Conservation (phyloP, 2,329 filamentous ascomycete species). For the Elsinoe fawcettii region DNA sequence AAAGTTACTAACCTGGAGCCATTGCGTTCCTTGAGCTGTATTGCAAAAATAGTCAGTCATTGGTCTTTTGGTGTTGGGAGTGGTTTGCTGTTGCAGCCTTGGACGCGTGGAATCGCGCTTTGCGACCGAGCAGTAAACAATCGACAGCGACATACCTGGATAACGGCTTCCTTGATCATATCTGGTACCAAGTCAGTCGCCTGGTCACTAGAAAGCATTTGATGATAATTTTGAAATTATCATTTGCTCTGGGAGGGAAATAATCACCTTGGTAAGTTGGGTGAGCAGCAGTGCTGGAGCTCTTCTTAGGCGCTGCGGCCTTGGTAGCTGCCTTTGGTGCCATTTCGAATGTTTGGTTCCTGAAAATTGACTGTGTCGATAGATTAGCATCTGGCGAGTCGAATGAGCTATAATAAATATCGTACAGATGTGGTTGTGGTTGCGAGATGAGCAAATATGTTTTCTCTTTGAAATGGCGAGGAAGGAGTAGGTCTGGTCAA, state of each 20-base stretch:
- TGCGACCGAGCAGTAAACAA: slow-evolving; percentile 27
- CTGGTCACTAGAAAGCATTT: background rate
- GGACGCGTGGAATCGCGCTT: slow-evolving; percentile 17
- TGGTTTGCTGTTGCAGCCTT: background rate
- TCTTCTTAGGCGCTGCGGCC: slow-evolving; percentile 47
- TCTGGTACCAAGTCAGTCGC: slow-evolving; percentile 51
- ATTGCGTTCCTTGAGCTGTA: slow-evolving; percentile 62
- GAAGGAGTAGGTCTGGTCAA: slow-evolving; percentile 1
- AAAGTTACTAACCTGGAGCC: slow-evolving; percentile 56
- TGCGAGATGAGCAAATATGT: slow-evolving; percentile 6
- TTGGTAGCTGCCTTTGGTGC: slow-evolving; percentile 54
- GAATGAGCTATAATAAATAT: slow-evolving; percentile 26
- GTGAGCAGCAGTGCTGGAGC: slow-evolving; percentile 49
- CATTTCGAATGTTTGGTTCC: slow-evolving; percentile 41
- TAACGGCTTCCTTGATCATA: slow-evolving; percentile 66
- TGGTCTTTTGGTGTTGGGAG: slow-evolving; percentile 16
- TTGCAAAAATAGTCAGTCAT: slow-evolving; percentile 43
- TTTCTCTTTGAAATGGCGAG: slow-evolving; percentile 7
- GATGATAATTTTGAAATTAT: background rate
- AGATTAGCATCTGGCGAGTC: slow-evolving; percentile 28
- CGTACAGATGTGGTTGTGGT: slow-evolving; percentile 14
- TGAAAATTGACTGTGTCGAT: slow-evolving; percentile 18
- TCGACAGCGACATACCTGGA: slow-evolving; percentile 53
- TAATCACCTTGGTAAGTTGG: slow-evolving; percentile 58
- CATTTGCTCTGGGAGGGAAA: slow-evolving; percentile 32